Base-by-base conservation (phyloP, 2,329 filamentous ascomycete genomes). In the Seiridium cupressi region DNA sequence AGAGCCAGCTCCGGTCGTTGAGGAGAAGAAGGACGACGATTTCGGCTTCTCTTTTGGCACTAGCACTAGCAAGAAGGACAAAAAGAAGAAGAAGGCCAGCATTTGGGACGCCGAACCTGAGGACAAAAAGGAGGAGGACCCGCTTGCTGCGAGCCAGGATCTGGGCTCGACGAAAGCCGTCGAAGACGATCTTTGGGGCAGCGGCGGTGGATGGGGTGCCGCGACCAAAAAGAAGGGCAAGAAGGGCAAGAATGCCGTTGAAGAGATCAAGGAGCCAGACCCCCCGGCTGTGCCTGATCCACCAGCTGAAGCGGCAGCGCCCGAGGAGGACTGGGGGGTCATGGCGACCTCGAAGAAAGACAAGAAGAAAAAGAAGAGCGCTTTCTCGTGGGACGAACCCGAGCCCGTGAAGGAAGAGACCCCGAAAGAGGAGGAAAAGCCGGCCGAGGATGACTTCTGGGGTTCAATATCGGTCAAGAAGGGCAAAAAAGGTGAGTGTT, bases 361-460 rank as follows among this genome's bases (percentile, higher is more conserved):
- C 34, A 81, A 74, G 64, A 79, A 77, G 63, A 78, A 74, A 61
- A 73, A 75, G 62, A 76, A 70, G 58, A 70, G 68, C 51, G 70
- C 18, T 62, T 65, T 48, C 64, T 71, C 60, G 66, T 69, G 31
- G 65, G 68, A 8, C 56, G 69, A 70, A 7, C 64, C 68, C 4
- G 65, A 72, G 49, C 60, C 59, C 1, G 63, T 65, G 7, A 51
- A 60, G 4, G 61, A 64, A 40, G 63, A 67, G 51, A 58, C 57
- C 7, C 61, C 64, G 32, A 54, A 62, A 8, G 46, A 44, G 8
- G 59, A 63, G 18, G 63, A 62, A n/a, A 62, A 60, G 4, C 55
- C 47, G 32, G 54, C 55, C 3, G 54, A 40, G 11, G 57, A 59
- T 46, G 62, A 63, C 34, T 40, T 63, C 18, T 61, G 60, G 60